A percentile compares a stretch with the other conserved stretches of the same genome.
These are phyloP conservation scores for Chaetothyriales sp. DNA, from an alignment of 2,329 filamentous ascomycete genomes.

Conservation along the genomic window DNA sequence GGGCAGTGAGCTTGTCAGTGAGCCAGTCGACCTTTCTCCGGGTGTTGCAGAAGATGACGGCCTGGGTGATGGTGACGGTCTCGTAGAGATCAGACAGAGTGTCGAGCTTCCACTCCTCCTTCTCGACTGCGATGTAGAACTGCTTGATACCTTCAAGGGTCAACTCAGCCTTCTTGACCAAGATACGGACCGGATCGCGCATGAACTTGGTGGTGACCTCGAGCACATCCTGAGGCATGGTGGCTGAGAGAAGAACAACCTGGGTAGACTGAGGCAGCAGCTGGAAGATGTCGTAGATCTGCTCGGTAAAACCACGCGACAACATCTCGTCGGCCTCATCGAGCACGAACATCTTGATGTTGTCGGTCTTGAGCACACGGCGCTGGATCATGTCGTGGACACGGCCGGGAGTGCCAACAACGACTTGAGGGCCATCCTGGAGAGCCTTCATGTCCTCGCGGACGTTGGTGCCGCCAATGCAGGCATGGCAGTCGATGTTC, in stretches of 20 bases:
- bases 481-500: constrained; percentile 97
- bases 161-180: constrained; percentile 99
- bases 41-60: constrained; percentile 99
- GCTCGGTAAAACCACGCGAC: constrained; percentile 98
- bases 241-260: constrained; percentile 94
- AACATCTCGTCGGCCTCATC: constrained; percentile 99
- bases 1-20: constrained; percentile 94
- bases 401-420: constrained; percentile 95
- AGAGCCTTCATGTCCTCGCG: constrained; percentile 98
- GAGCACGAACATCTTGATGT: constrained; percentile 99
- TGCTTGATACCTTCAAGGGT: constrained; percentile 99
- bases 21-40: constrained; percentile 99
- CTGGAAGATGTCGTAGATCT: constrained; percentile 99
- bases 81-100: constrained; percentile 98
- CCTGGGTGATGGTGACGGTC: constrained; percentile 97
- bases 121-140: constrained; percentile 99
- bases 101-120: constrained; percentile 99
- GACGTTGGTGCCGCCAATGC: constrained; percentile 95
- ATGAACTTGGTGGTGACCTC: constrained; percentile 99
- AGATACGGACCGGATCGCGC: constrained; percentile 95
- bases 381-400: constrained; percentile 99
- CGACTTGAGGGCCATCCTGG: constrained; percentile 87
- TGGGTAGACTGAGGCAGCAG: constrained; percentile 95
- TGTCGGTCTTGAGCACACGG: constrained; percentile 87
- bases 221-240: constrained; percentile 96